Base-by-base conservation (phyloP, 2,329 filamentous ascomycete species). In the Nothopassalora personata region DNA sequence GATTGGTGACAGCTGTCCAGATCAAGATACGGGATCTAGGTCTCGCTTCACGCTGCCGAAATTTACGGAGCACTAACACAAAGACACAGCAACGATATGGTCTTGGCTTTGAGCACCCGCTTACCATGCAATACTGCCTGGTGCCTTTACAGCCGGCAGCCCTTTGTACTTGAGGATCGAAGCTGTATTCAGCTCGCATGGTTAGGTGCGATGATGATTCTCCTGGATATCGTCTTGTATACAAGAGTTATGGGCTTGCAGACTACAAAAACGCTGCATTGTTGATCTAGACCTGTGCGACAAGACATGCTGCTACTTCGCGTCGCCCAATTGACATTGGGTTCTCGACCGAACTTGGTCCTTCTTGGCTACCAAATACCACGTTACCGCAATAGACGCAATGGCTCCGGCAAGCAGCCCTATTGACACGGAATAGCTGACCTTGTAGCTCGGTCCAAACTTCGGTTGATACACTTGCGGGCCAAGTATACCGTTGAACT, bases 391-490 rank as follows among this genome's bases (percentile, higher is more conserved):
- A 56, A 69, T 64, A 6, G 49, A 33, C 7, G 48, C 46, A 46
- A 73, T 61, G 2, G 71, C 70, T 11, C 65, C 68, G 11, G 60
- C 64, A 6, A 76, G 61, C 27, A 77, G 60, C 2, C 69, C 71
- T 47, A 76, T 72, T 5, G 72, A 73, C 18, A 68, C 69, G 7
- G 68, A 66, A 63, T 73, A 77, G 60, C 72, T 75, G 11, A 76
- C 69, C 7, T 64, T 65, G 65, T 77, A 77, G 1, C 65, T 70
- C 30, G 74, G 75, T 0, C 74, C 74, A 59, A 75, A 77, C 57
- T 69, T 75, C 3, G 70, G 56, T 57, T 75, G 73, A 60, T 77
- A 76, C 5, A 76, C 72, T 61, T 75, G 74, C 13, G 75, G 75
- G 1, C 75, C 73, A 9, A 76, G 72, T 45, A 77, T 76, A 1